Evolutionary conservation across 129 eudicot species (phyloP).

Genomic region (Daucus carota): DNA sequence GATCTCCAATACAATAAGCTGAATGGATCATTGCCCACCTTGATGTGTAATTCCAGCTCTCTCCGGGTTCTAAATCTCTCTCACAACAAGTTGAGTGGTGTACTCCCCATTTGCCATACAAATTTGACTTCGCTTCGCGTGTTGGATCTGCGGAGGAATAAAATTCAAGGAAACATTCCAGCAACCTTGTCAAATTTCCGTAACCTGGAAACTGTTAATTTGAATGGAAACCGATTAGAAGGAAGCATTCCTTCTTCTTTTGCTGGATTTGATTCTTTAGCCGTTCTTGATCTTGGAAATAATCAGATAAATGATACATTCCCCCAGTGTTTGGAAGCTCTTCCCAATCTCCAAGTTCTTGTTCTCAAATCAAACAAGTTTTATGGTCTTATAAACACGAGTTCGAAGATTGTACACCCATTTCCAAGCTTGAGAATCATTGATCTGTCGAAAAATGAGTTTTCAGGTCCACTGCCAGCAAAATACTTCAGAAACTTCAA

Average conservation of each 20-base stretch:
- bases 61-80: neutral
- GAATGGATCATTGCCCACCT: neutral
- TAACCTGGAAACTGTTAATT: neutral
- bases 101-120: neutral
- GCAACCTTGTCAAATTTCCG: neutral
- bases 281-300: constrained; percentile 9
- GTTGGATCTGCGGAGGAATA: neutral
- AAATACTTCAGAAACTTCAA: constrained; percentile 13
- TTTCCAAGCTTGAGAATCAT: constrained; percentile 24
- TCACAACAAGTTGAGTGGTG: neutral
- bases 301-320: constrained; percentile 5
- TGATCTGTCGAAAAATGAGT: constrained; percentile 24
- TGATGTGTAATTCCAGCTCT: neutral
- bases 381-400: neutral
- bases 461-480: constrained; percentile 17
- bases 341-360: constrained; percentile 23
- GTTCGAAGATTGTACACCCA: neutral
- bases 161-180: neutral
- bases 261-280: neutral
- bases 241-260: neutral
- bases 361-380: constrained; percentile 3
- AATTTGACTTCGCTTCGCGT: neutral
- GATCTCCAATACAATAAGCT: neutral
- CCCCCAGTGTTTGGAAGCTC: neutral
- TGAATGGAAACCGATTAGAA: neutral